Conservation (phyloP, 176 grass and related monocot species). For the Phragmites australis region DNA sequence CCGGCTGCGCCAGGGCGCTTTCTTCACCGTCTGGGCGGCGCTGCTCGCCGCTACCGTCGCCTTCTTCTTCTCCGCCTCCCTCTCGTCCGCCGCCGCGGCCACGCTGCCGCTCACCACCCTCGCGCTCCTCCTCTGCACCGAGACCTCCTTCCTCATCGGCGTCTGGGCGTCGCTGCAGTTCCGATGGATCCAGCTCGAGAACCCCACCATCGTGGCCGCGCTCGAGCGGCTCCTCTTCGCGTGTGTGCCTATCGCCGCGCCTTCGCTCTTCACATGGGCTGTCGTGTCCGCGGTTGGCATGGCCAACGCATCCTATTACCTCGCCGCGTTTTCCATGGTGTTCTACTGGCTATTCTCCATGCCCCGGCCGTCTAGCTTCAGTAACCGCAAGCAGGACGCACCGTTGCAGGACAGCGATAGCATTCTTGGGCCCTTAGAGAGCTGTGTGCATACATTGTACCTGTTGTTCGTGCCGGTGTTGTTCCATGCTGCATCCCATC, state of each 20-base stretch:
- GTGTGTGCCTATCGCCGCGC: slow-evolving; percentile 65
- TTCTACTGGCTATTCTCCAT: slow-evolving; percentile 99
- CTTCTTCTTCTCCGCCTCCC: slow-evolving; percentile 89
- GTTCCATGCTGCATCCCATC: slow-evolving; percentile 77
- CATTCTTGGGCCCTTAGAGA: slow-evolving; percentile 77
- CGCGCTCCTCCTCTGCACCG: slow-evolving; percentile 82
- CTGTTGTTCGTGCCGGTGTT: slow-evolving; percentile 74
- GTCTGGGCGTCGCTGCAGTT: slow-evolving; percentile 96
- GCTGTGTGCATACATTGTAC: slow-evolving; percentile 80
- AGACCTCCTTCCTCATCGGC: slow-evolving; percentile 91
- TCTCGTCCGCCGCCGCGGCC: slow-evolving; percentile 53
- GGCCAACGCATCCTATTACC: slow-evolving; percentile 80
- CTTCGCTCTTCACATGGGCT: slow-evolving; percentile 85
- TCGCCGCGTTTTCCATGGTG: slow-evolving; percentile 66
- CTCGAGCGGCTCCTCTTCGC: slow-evolving; percentile 90
- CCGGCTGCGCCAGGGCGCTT: slow-evolving; percentile 56
- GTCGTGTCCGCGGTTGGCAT: slow-evolving; percentile 82
- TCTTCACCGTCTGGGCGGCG: slow-evolving; percentile 82
- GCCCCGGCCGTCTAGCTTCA: slow-evolving; percentile 75
- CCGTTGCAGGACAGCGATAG: slow-evolving; percentile 36
- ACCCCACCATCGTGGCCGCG: slow-evolving; percentile 68
- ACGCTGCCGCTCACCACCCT: slow-evolving; percentile 68
- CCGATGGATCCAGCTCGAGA: slow-evolving; percentile 99
- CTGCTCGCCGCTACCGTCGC: slow-evolving; percentile 70
- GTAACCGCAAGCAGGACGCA: slow-evolving; percentile 61